These are phyloP conservation scores for Orbilia oligospora DNA, from an alignment of 2,329 filamentous ascomycete species.

Conservation along the genomic window DNA sequence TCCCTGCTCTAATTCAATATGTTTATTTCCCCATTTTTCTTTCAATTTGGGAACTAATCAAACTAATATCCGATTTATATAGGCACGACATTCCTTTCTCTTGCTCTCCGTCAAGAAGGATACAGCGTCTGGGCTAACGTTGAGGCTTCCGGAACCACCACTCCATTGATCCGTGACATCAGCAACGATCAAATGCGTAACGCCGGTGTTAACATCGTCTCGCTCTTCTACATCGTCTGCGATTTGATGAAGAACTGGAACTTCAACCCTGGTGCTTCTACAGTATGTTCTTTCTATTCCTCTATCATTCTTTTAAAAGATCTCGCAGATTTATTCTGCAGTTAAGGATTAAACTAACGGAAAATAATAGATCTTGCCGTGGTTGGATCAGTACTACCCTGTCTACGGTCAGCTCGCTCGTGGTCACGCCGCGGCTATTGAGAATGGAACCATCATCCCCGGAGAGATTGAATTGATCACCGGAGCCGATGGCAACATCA, in stretches of 20 bases:
- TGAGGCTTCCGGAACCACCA: constrained; percentile 79
- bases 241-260: constrained; percentile 82
- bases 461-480: constrained; percentile 69
- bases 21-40: no score
- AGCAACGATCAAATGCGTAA: constrained; percentile 77
- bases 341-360: constrained; percentile 4
- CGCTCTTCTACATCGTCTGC: constrained; percentile 75
- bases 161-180: constrained; percentile 74
- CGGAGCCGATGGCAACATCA: constrained; percentile 44
- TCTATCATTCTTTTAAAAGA: background rate
- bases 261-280: constrained; percentile 68
- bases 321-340: background rate
- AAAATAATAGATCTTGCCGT: constrained; percentile 49
- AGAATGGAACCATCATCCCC: constrained; percentile 73
- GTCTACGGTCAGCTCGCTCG: constrained; percentile 77
- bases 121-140: constrained; percentile 82
- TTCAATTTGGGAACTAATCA: no score
- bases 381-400: constrained; percentile 71
- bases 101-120: constrained; percentile 79
- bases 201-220: constrained; percentile 77
- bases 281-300: constrained; percentile 25
- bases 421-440: constrained; percentile 74
- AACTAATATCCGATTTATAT: constrained; percentile 48
- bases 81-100: constrained; percentile 79
- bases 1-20: background rate